These are phyloP conservation scores for Sporothrix globosa DNA, from an alignment of 2,329 filamentous ascomycete species.

Conservation along the genomic window DNA sequence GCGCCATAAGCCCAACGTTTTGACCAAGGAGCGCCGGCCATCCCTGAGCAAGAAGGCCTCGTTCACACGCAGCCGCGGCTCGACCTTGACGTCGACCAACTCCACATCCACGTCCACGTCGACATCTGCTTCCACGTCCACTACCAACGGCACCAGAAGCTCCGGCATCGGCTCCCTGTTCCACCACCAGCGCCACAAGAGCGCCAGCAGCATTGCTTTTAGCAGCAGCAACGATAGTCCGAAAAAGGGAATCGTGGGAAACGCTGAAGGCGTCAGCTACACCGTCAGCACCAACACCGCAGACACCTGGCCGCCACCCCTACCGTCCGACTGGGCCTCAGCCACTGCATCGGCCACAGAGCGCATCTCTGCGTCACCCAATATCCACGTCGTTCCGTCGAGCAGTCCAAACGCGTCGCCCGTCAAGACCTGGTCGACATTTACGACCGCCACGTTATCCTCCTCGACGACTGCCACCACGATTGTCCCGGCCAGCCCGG, in stretches of 20 bases:
- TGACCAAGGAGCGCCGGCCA: slow-evolving; percentile 54
- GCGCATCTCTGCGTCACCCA: neutral
- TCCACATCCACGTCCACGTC: slow-evolving; percentile 30
- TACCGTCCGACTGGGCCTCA: slow-evolving; percentile 25
- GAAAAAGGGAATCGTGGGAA: neutral
- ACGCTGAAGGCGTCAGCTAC: neutral
- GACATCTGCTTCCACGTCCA: neutral
- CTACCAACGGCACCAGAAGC: slow-evolving; percentile 38
- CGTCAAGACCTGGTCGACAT: slow-evolving; percentile 11
- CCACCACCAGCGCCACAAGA: slow-evolving; percentile 27
- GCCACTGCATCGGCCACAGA: slow-evolving; percentile 11
- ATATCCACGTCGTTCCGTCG: neutral
- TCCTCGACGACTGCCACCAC: neutral
- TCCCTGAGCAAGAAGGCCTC: slow-evolving; percentile 60
- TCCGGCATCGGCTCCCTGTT: slow-evolving; percentile 18
- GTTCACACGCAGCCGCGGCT: slow-evolving; percentile 49
- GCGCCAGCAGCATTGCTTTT: slow-evolving; percentile 34
- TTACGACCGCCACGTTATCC: neutral
- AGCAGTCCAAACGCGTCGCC: slow-evolving; percentile 1
- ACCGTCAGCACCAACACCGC: slow-evolving; percentile 2
- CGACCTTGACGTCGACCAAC: slow-evolving; percentile 41
- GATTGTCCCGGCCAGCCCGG: neutral
- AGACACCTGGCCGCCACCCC: slow-evolving; percentile 19
- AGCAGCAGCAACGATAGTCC: slow-evolving; percentile 3
- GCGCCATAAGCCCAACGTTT: slow-evolving; percentile 40